Conservation (phyloP, 495 filamentous ascomycete species). For the Lophiotrema nucula region DNA sequence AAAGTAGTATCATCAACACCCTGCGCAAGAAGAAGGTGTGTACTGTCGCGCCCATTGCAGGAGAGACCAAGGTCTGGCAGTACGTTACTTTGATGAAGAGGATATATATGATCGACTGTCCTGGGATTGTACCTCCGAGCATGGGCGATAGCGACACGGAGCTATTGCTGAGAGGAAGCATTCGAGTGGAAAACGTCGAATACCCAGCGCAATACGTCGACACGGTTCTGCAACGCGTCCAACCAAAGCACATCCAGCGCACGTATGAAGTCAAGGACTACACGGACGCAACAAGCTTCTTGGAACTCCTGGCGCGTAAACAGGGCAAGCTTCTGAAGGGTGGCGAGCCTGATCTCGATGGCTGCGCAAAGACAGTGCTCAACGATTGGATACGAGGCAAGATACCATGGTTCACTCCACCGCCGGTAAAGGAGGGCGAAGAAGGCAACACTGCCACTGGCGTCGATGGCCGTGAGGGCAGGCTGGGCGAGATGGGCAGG, state of each 20-base stretch:
- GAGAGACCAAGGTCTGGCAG: constrained; percentile 93
- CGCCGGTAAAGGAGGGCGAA: constrained; percentile 55
- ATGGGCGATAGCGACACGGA: constrained; percentile 77
- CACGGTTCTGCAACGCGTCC: constrained; percentile 73
- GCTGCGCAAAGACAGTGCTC: constrained; percentile 90
- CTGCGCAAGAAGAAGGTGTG: constrained; percentile 84
- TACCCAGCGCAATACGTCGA: constrained; percentile 94
- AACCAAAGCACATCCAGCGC: constrained; percentile 82
- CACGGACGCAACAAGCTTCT: constrained; percentile 72
- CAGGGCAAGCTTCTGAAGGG: constrained; percentile 80
- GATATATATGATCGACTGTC: constrained; percentile 96
- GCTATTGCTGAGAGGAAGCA: constrained; percentile 87
- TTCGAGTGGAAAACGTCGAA: constrained; percentile 90
- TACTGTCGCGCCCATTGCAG: constrained; percentile 92
- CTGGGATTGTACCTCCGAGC: constrained; percentile 90
- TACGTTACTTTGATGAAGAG: constrained; percentile 96
- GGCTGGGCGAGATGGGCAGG: constrained; percentile 62
- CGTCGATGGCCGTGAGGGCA: constrained; percentile 58
- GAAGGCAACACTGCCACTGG: constrained; percentile 47
- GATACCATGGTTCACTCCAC: constrained; percentile 90
- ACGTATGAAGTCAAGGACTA: constrained; percentile 83
- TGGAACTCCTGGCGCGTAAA: constrained; percentile 84
- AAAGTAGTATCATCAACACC: constrained; percentile 46
- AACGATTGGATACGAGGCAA: constrained; percentile 95
- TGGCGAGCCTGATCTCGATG: constrained; percentile 89